Base-by-base conservation (phyloP, 169 alveolate species). In the Cryptosporidium felis region DNA sequence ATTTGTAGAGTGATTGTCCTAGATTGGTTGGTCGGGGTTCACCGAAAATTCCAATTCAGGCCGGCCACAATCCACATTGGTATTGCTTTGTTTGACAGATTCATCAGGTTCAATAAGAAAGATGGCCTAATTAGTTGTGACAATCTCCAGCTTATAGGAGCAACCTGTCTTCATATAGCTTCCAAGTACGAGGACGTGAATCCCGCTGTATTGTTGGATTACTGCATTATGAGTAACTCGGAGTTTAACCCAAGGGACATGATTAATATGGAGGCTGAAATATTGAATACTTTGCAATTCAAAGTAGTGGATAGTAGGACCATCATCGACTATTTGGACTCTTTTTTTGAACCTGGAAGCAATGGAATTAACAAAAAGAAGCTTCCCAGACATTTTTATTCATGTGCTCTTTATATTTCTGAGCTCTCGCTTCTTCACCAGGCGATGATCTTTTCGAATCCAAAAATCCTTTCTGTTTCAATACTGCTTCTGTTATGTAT, bases 11-110 rank as follows among this genome's bases (percentile, higher is more conserved):
- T 42, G 28, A 74, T 74, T n/a, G 85, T 74, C 1, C 40, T 74
- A 18, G 85, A 74, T 74, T 74, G 85, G 85, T 36, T 74, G 16
- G 56, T 74, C 36, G 85, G 85, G 21, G 85, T 74, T 10, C 85
- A 74, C 34, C n/a, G 85, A 49, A 74, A 74, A 23, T 74, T 74
- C 56, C 85, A 74, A 74, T 74, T 74, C 61, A 74, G 85, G 38
- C 85, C 85, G 5, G 85, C 85, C 51, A 74, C 85, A 4, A 53
- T 74, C 3, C 67, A 74, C 28, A 74, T 74, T 74, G 67, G 85
- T 16, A 74, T 74, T 36, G 42, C 65, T 21, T 10, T 74, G 12
- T 74, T 74, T 74, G 85, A 74, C 56, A 74, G 67, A 26, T 74
- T 74, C 56, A 74, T 74, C 21, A 30, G 28, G 5, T 18, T 51